phyloP scores from a whole-genome alignment of 768 basidiomycete genomes.

The Dentipellis fragilis region DNA sequence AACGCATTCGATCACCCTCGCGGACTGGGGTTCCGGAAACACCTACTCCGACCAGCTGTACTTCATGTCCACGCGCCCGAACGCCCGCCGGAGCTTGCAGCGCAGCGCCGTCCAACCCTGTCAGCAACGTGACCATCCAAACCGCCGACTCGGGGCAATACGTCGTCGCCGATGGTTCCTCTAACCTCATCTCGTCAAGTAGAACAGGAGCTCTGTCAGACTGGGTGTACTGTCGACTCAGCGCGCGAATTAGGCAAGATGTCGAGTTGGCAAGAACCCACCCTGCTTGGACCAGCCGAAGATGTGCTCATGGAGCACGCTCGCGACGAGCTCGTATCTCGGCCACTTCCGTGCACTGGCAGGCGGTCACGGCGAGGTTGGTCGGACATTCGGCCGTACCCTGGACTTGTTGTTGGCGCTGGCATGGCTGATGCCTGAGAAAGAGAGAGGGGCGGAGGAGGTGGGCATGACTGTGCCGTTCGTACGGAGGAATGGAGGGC shows the following conservation, averaged over 20 bases:
- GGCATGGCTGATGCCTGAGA: too few species aligned
- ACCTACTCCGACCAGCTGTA: slow-evolving; percentile 24
- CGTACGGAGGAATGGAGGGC: too few species aligned
- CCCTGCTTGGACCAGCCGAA: slow-evolving; percentile 3
- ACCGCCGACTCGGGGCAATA: slow-evolving; percentile 16
- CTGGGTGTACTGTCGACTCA: not conserved
- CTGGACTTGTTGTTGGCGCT: too few species aligned
- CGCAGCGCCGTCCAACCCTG: slow-evolving; percentile 18
- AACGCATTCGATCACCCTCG: slow-evolving; percentile 20
- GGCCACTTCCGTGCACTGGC: not conserved
- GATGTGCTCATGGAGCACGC: slow-evolving; percentile 1
- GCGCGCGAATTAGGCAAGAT: not conserved
- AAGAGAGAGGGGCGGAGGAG: too few species aligned
- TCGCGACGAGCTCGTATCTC: not conserved
- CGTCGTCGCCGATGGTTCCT: slow-evolving; percentile 15
- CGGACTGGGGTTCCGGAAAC: slow-evolving; percentile 25
- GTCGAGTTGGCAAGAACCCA: not conserved
- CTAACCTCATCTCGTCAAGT: slow-evolving; percentile 19
- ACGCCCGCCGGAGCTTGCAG: slow-evolving; percentile 19
- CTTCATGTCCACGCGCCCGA: slow-evolving; percentile 24
- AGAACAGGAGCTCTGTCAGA: not conserved
- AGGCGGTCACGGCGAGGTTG: too few species aligned
- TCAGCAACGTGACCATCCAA: slow-evolving; percentile 22
- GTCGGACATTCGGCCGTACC: too few species aligned
- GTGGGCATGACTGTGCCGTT: too few species aligned